A percentile compares a stretch with the other conserved stretches of the same genome.
Evolutionary conservation across 192 early-diverging fungal species (phyloP).

Genomic region (Haplosporangium gracile): DNA sequence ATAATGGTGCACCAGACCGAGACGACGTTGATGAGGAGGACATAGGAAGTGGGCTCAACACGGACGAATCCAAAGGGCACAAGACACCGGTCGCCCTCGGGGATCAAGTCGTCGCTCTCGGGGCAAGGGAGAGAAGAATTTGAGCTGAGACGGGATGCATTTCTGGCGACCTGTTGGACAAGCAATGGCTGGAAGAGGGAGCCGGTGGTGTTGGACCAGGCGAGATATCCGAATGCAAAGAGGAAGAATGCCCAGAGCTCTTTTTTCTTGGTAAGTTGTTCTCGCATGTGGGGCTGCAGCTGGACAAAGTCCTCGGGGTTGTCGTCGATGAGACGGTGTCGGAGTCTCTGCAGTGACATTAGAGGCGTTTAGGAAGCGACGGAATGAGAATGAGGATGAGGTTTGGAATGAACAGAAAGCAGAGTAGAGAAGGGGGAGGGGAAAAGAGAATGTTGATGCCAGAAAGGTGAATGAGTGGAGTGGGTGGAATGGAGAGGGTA

Average conservation of each 20-base stretch:
- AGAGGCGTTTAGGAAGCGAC: too few relatives aligned
- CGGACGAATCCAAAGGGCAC: constrained; percentile 34
- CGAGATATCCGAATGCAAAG: constrained; percentile 39
- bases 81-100: constrained; percentile 29
- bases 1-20: constrained; percentile 55
- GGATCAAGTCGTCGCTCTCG: constrained; percentile 13
- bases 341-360: constrained; percentile 6
- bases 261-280: constrained; percentile 30
- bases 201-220: constrained; percentile 32
- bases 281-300: constrained; percentile 26
- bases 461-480: too few relatives aligned
- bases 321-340: constrained; percentile 8
- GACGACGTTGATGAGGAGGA: constrained; percentile 41
- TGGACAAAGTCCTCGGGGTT: not conserved
- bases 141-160: constrained; percentile 24
- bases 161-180: constrained; percentile 27
- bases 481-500: too few relatives aligned
- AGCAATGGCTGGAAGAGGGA: constrained; percentile 38
- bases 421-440: too few relatives aligned
- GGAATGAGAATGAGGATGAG: too few relatives aligned
- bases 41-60: constrained; percentile 40
- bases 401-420: too few relatives aligned
- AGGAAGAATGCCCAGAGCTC: constrained; percentile 49
- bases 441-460: too few relatives aligned
- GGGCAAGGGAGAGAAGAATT: constrained; percentile 25